Evolutionary conservation across 2,329 filamentous ascomycete genomes (phyloP).

Genomic region (Trichoderma atrobrunneum): DNA sequence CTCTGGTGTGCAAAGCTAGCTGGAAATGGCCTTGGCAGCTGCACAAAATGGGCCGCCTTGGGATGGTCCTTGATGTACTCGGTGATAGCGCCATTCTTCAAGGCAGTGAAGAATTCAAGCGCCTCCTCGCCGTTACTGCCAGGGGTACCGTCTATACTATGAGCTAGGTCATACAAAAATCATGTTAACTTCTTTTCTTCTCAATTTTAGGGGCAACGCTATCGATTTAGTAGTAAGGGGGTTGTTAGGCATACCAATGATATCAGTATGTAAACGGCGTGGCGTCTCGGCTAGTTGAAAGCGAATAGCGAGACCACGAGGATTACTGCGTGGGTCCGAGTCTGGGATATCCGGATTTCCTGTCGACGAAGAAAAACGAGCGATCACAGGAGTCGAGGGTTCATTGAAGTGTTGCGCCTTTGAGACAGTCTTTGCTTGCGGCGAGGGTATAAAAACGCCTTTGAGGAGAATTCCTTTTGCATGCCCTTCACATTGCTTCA

Average conservation of each 20-base stretch:
- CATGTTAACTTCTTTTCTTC: background rate
- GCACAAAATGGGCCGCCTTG: background rate
- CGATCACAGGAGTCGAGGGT: background rate
- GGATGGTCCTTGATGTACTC: background rate
- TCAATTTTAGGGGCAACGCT: background rate
- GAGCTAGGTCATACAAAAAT: background rate
- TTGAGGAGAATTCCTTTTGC: background rate
- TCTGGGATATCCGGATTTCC: background rate
- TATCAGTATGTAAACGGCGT: background rate
- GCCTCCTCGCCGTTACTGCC: background rate
- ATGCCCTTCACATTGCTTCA: background rate
- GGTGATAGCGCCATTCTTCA: background rate
- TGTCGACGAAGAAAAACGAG: background rate
- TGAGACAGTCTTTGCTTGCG: background rate
- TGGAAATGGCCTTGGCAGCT: background rate
- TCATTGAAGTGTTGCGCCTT: background rate
- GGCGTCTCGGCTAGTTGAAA: background rate
- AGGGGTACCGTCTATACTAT: background rate
- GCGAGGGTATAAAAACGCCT: background rate
- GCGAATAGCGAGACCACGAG: background rate
- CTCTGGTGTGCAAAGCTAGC: background rate
- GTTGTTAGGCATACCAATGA: background rate
- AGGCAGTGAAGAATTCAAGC: background rate
- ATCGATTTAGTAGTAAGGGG: background rate
- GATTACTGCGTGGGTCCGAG: background rate